Conservation (phyloP, 352 stramenopile genomes). For the Elongisporangium prolatum region DNA sequence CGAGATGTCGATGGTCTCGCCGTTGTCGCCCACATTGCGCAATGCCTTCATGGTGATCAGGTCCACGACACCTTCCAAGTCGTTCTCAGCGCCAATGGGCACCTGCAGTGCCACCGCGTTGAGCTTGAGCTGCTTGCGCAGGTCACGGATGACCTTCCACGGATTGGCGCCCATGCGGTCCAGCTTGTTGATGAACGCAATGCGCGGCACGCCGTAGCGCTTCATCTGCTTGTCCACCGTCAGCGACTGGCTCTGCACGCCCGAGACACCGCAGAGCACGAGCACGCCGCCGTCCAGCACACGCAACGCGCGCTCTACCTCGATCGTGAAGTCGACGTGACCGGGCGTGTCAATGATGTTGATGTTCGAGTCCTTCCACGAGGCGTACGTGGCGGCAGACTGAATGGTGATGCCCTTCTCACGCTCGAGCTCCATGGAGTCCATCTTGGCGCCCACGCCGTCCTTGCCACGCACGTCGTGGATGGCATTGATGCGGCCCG, state of each 20-base stretch:
- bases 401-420: constrained; percentile 99
- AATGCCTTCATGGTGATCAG: constrained; percentile 91
- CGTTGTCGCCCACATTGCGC: constrained; percentile 90
- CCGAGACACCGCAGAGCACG: constrained; percentile 88
- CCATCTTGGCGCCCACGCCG: constrained; percentile 99
- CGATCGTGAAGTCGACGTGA: constrained; percentile 99
- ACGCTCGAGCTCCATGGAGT: constrained; percentile 99
- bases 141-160: constrained; percentile 91
- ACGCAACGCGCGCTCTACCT: constrained; percentile 96
- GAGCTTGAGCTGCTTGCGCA: constrained; percentile 95
- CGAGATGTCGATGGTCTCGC: constrained; percentile 81
- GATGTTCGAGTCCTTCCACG: constrained; percentile 95
- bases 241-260: constrained; percentile 97
- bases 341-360: constrained; percentile 99
- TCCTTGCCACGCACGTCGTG: constrained; percentile 97
- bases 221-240: constrained; percentile 99
- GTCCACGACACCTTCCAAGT: constrained; percentile 96
- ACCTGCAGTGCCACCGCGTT: constrained; percentile 96
- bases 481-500: constrained; percentile 95
- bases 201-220: constrained; percentile 97
- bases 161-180: constrained; percentile 97
- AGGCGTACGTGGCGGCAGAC: constrained; percentile 96
- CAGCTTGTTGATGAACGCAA: constrained; percentile 99
- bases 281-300: constrained; percentile 98
- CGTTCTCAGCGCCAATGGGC: constrained; percentile 95